Evolutionary conservation across 2,329 filamentous ascomycete species (phyloP), one percentile per base, ranked within the genome.

Genomic region (Pestalotiopsis sp.): DNA sequence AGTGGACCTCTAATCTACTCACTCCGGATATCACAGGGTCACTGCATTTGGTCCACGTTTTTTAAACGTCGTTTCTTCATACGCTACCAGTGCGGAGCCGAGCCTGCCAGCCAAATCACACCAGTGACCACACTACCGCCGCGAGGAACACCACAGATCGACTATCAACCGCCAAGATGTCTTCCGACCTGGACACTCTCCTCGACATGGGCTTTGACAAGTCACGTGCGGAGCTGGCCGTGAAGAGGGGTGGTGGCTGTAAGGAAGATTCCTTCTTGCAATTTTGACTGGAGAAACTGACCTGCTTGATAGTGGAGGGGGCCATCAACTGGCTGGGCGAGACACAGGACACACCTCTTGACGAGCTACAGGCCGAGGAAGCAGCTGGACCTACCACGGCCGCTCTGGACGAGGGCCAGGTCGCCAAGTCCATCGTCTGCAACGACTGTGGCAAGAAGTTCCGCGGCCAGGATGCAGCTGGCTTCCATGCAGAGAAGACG

Each of bases 381-480:
- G 85, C 85, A 2, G 85, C 83, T 71, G 84, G 85, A 23, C 81
- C 83, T 36, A 82, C 82, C 23, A 82, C 86, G 12, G 87, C 90
- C 4, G 87, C 89, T n/a, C 84, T 95, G 2, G 86, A 92, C 74
- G 88, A 89, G 1, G 93, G 92, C 69, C 89, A 91, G 75, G 84
- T 89, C 68, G 93, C 94, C 68, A 89, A 90, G 76, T 97, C 94
- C 63, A 89, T 98, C 67, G 87, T 97, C 65, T 99, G 96, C 87
- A 96, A 97, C 72, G 95, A 98, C 68, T 99, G 96, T 78, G 92
- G 92, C 77, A 98, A 97, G 86, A 92, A 90, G 78, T 97, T 99
- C 82, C 88, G 93, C 73, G 93, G 90, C 76, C 89, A 92, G 72
- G 90, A 90, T 31, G 89, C 95, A 73, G 96, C 95, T 11, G 92